Evolutionary conservation across 768 basidiomycete genomes (phyloP).

Genomic region (Paxillus ammoniavirescens): DNA sequence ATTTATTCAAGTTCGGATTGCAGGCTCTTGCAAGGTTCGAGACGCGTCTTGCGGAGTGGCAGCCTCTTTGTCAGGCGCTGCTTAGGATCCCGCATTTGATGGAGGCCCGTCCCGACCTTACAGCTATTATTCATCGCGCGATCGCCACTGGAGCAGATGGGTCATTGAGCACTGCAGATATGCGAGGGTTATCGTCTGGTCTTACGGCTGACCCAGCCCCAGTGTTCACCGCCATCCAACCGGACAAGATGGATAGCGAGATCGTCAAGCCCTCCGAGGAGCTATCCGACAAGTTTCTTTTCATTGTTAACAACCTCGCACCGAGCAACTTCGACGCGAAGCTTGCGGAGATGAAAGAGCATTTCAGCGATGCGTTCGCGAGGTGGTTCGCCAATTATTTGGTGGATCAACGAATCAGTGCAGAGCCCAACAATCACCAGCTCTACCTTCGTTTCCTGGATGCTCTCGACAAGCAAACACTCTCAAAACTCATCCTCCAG

Average conservation of each 20-base stretch:
- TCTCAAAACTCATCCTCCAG: constrained; percentile 82
- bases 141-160: constrained; percentile 53
- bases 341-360: constrained; percentile 77
- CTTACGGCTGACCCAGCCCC: constrained; percentile 44
- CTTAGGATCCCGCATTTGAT: constrained; percentile 83
- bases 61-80: constrained; percentile 85
- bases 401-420: constrained; percentile 92
- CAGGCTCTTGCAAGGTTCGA: constrained; percentile 90
- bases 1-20: constrained; percentile 93
- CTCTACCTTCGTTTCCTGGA: constrained; percentile 95
- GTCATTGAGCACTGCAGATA: constrained; percentile 36
- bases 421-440: constrained; percentile 95
- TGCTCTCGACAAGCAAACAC: constrained; percentile 61
- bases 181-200: constrained; percentile 36
- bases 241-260: constrained; percentile 62
- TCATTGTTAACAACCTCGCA: constrained; percentile 97
- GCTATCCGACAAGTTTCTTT: constrained; percentile 88
- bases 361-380: constrained; percentile 81
- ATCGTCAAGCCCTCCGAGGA: constrained; percentile 78
- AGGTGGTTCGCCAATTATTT: constrained; percentile 98
- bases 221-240: constrained; percentile 76
- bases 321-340: constrained; percentile 91
- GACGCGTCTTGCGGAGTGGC: constrained; percentile 85
- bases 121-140: constrained; percentile 66
- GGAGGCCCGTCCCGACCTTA: constrained; percentile 82